These are phyloP conservation scores for Scalesia atractyloides DNA, from an alignment of 129 eudicot genomes.

Conservation along the genomic window DNA sequence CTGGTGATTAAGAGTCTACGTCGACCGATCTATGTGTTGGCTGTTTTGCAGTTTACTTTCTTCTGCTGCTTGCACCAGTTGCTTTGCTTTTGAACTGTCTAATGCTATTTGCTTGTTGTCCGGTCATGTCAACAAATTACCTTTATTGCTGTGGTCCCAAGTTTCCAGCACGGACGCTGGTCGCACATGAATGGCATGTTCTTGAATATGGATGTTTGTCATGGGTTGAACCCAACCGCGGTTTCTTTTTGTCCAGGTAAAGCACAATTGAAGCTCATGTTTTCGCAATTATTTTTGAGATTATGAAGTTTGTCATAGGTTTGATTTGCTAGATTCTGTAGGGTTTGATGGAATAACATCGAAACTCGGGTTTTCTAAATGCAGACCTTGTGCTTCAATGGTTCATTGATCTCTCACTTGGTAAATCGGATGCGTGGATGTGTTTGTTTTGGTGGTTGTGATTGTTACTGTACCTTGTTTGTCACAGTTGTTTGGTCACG, in stretches of 20 bases:
- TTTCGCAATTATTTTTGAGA: not conserved
- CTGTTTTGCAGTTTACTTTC: not conserved
- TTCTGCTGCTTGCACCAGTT: no score
- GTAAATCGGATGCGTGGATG: not conserved
- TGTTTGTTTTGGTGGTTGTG: not conserved
- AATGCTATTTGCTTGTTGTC: not conserved
- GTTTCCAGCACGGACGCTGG: not conserved
- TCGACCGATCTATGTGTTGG: not conserved
- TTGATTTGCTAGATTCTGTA: not conserved
- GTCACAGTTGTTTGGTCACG: not conserved
- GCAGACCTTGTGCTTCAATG: no score
- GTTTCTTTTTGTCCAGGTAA: not conserved
- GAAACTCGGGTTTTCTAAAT: no score
- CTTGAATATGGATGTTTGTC: not conserved
- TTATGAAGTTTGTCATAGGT: not conserved
- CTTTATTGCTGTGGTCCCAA: not conserved
- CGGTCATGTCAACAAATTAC: not conserved
- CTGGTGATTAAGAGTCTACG: not conserved
- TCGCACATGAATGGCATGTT: not conserved
- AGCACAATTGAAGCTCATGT: not conserved
- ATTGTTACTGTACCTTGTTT: not conserved
- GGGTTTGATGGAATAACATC: no score
- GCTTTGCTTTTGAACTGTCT: not conserved
- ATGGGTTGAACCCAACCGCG: not conserved
- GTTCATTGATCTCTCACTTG: no score